Evolutionary conservation across 768 basidiomycete species (phyloP).

Genomic region (Lepiota venenata): DNA sequence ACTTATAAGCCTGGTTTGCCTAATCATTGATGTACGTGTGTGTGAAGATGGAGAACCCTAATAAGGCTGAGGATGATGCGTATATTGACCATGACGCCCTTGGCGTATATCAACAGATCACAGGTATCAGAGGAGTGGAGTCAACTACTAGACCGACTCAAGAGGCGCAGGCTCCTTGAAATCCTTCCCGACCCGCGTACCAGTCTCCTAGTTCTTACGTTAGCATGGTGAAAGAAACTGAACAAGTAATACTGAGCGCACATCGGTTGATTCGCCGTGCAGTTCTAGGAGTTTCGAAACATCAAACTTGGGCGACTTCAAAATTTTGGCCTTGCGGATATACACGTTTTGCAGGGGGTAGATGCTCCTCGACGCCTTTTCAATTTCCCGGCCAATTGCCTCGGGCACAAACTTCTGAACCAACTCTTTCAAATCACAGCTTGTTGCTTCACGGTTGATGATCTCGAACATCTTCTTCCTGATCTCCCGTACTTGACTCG

Average conservation of each 20-base stretch:
- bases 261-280: conserved; percentile 93
- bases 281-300: conserved; percentile 93
- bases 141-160: conserved; percentile 64
- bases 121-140: conserved; percentile 27
- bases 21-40: not conserved
- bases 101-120: conserved; percentile 20
- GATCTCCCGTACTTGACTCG: conserved; percentile 94
- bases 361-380: conserved; percentile 95
- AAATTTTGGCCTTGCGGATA: conserved; percentile 98
- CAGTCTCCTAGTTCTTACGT: conserved; percentile 68
- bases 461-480: conserved; percentile 99
- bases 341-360: conserved; percentile 99
- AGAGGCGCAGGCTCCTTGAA: conserved; percentile 98
- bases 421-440: conserved; percentile 95
- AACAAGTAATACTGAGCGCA: conserved; percentile 41
- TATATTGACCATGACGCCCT: conserved; percentile 22
- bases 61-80: conserved; percentile 15
- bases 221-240: conserved; percentile 9
- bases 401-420: conserved; percentile 99
- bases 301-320: conserved; percentile 97
- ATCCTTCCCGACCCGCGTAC: conserved; percentile 90
- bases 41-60: not conserved
- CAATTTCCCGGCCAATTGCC: conserved; percentile 98
- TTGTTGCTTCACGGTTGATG: conserved; percentile 93
- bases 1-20: not conserved